Conservation (phyloP, 305 asterid genomes). For the Fraxinus albicans region DNA sequence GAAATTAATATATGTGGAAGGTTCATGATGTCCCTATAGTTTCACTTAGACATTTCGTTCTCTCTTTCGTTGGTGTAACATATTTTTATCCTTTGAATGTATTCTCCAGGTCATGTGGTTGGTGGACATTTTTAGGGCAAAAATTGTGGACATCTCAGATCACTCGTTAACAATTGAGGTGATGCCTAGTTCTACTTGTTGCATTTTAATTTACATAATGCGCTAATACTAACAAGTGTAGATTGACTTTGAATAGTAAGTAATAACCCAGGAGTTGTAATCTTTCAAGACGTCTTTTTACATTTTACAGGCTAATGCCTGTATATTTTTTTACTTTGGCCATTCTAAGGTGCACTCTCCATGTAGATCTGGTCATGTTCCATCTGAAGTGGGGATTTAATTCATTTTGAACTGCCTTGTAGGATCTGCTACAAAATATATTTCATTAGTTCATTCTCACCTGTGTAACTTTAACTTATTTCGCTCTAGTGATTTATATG, state of each 20-base stretch:
- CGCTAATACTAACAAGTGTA: not conserved
- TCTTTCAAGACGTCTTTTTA: conserved; percentile 17
- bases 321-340: not conserved
- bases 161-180: conserved; percentile 93
- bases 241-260: not conserved
- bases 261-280: not conserved
- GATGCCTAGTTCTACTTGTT: conserved; percentile 21
- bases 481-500: not conserved
- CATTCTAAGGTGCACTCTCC: not conserved
- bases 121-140: conserved; percentile 91
- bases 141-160: conserved; percentile 92
- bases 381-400: not conserved
- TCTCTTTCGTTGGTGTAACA: not conserved
- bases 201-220: conserved; percentile 1
- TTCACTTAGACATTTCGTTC: conserved; percentile 12
- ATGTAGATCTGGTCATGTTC: not conserved
- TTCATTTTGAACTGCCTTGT: not conserved
- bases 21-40: not conserved
- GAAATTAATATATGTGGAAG: conserved; percentile 3
- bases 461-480: conserved; percentile 1
- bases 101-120: conserved; percentile 86
- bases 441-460: not conserved
- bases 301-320: not conserved
- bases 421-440: conserved; percentile 6
- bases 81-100: conserved; percentile 19